Evolutionary conservation across 768 basidiomycete species (phyloP), one percentile per base, ranked within the genome.

Genomic region (Lactarius vividus): DNA sequence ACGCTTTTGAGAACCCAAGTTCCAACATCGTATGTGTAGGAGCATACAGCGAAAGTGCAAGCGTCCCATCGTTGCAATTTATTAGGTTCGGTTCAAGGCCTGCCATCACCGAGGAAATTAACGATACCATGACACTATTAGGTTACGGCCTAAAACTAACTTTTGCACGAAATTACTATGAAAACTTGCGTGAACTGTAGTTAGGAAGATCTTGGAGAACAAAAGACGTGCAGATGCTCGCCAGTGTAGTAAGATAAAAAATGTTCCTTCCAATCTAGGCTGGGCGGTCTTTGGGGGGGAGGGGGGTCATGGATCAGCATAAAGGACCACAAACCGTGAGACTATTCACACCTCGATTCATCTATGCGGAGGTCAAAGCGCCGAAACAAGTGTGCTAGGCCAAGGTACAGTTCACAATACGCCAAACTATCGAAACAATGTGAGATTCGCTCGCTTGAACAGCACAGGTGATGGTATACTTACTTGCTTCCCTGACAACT

Each of bases 281-380:
- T 54, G 10, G 59, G 37, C 3, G 40, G 57, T 33, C 57, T 57
- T 18, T 33, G 49, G 54, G 5, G 49, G 49, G 33, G 49, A 23
- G 33, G 2, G 37, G 26, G 18, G 20, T 13, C 13, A 57, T 16
- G 23, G 16, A 37, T 57, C 23, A 57, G 23, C 7, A 15, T 9
- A 35, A 28, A 20, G 42, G 37, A 33, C 28, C n/a, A 42, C 42
- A 20, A 4, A 46, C 9, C 9, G 31, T 29, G 31, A 31, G 44
- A 46, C 10, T 20, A 44, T 42, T 54, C 39, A 5, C 28, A 63
- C 62, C 62, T 54, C 26, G n/a, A 42, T 40, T 28, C 29, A 23
- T 58, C 56, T 33, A 57, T n/a, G 18, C n/a, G 29, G 8, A 63
- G 33, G 28, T 57, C 56, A 28, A 63, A 63, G n/a, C 61, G 63